These are phyloP conservation scores for Huntiella moniliformis DNA, from an alignment of 2,329 filamentous ascomycete genomes.

Conservation along the genomic window DNA sequence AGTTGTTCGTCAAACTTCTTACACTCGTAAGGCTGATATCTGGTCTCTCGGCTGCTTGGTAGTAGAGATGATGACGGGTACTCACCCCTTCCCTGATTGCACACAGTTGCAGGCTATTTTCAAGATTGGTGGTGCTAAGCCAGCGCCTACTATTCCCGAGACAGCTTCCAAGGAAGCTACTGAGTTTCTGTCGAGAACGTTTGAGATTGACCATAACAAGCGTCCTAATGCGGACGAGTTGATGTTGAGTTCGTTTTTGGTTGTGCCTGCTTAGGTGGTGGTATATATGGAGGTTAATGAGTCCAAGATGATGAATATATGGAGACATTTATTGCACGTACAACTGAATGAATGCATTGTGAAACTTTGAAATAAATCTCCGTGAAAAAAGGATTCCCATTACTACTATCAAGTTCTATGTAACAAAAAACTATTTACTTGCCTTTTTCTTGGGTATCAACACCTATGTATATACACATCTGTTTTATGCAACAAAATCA, in stretches of 20 bases:
- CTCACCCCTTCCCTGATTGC: slow-evolving; percentile 90
- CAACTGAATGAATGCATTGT: background rate
- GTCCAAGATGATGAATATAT: too few species aligned
- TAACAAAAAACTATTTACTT: too few species aligned
- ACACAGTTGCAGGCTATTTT: slow-evolving; percentile 96
- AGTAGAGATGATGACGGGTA: slow-evolving; percentile 97
- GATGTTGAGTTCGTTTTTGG: slow-evolving; percentile 64
- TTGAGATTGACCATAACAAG: slow-evolving; percentile 88
- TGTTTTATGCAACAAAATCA: background rate
- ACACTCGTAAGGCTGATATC: slow-evolving; percentile 96
- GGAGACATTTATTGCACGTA: background rate
- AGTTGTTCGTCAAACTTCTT: slow-evolving; percentile 92
- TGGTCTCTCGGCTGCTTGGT: slow-evolving; percentile 95
- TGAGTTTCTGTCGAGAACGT: slow-evolving; percentile 70
- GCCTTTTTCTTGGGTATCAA: too few species aligned
- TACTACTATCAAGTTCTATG: too few species aligned
- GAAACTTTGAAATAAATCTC: background rate
- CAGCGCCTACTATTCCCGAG: slow-evolving; percentile 74
- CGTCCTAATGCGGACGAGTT: slow-evolving; percentile 83
- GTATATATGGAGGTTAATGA: too few species aligned
- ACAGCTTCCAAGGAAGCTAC: slow-evolving; percentile 68
- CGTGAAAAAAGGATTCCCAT: background rate
- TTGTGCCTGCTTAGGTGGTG: slow-evolving; percentile 35
- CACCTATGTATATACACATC: background rate
- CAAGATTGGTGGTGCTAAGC: slow-evolving; percentile 82